These are phyloP conservation scores for Neopestalotiopsis sp. DNA, from an alignment of 2,329 filamentous ascomycete genomes.

Conservation along the genomic window DNA sequence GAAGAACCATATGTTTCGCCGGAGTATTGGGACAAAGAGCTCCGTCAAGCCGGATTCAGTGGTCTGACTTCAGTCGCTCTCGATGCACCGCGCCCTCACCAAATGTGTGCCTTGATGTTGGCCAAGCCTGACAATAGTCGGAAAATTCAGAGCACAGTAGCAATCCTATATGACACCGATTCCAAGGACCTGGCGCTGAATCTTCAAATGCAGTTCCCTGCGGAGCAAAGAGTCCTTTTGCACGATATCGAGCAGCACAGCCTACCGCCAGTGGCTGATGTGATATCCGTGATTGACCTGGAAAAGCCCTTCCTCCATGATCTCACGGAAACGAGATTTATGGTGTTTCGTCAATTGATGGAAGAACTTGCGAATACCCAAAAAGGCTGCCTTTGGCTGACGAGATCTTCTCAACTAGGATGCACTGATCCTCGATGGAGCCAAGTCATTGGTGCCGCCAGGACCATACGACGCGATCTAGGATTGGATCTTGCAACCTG, in stretches of 20 bases:
- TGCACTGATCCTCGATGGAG: conserved; percentile 6
- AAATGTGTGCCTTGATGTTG: conserved; percentile 2
- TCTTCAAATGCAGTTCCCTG: too few relatives aligned
- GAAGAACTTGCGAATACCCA: background rate
- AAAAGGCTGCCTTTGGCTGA: conserved; percentile 12
- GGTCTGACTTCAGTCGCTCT: background rate
- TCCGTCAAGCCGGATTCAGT: background rate
- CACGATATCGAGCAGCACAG: background rate
- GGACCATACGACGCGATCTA: conserved; percentile 9
- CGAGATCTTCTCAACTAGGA: background rate
- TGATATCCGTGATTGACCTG: conserved; percentile 1
- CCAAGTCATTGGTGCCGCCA: conserved; percentile 4
- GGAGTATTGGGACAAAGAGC: conserved; percentile 13
- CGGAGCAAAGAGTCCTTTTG: background rate
- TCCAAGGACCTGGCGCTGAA: too few relatives aligned
- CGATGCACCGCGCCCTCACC: background rate
- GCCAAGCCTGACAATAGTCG: background rate
- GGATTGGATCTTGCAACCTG: conserved; percentile 1
- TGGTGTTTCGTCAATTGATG: background rate
- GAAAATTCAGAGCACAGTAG: background rate
- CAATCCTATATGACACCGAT: too few relatives aligned
- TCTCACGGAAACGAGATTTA: background rate
- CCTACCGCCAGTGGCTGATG: background rate
- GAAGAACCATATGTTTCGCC: background rate
- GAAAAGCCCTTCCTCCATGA: background rate